Evolutionary conservation across 2,329 filamentous ascomycete genomes (phyloP), one percentile per base, ranked within the genome.

Genomic region (Colletotrichum shisoi): DNA sequence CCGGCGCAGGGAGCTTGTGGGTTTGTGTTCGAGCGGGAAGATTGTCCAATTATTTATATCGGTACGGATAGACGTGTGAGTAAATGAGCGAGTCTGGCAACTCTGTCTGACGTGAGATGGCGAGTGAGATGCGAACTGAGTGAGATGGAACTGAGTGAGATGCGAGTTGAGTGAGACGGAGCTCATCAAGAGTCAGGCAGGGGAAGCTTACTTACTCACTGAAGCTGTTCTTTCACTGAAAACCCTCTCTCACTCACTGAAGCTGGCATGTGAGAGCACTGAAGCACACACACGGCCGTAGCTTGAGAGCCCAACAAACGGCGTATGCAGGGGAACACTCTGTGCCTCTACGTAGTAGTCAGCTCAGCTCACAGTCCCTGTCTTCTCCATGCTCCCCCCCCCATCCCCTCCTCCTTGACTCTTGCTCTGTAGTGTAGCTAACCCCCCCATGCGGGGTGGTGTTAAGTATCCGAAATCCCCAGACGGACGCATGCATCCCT

Each of bases 401-500:
- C 42, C 42, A n/a, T n/a, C n/a, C n/a, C n/a, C n/a, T n/a, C n/a
- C n/a, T n/a, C 42, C 45, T 7, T 34, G 31, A 9, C 31, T 34
- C 8, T 34, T 34, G 31, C 27, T 31, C 27, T 31, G 27, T 8
- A 31, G 27, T 31, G 27, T 8, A 31, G 27, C 27, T 8, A 34
- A 34, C 1, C 31, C 31, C 8, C 31, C 31, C 17, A 5, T 58
- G 54, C 54, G 64, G 51, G 53, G 48, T 59, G 19, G 37, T 46
- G 42, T 42, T 40, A n/a, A n/a, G n/a, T n/a, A 42, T 64, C 64
- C 64, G 61, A 59, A 42, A 24, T 44, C 51, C 57, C 57, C 49
- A 44, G 45, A 17, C 39, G 27, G 37, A 15, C 53, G 53, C 15
- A 24, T 13, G 27, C 51, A 21, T n/a, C 6, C 9, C 13, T 51